Evolutionary conservation across 257 asterid species (phyloP).

Genomic region (Scutellaria galericulata): DNA sequence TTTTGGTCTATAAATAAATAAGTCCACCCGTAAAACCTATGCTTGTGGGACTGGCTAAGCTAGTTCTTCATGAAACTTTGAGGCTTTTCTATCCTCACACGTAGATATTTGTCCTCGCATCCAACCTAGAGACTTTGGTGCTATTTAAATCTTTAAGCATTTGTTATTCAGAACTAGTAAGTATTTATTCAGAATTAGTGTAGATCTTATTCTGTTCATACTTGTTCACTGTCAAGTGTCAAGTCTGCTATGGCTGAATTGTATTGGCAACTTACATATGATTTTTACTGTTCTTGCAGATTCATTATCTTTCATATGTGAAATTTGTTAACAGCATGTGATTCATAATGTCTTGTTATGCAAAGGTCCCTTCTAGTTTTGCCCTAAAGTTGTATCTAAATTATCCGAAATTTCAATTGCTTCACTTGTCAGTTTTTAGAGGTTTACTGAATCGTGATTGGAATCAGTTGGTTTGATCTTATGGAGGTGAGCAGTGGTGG

Average conservation of each 20-base stretch:
- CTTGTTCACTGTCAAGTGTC: conserved; percentile 31
- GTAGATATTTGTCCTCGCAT: conserved; percentile 39
- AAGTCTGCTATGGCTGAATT: conserved; percentile 32
- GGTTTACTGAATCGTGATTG: no score
- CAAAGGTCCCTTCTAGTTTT: background rate
- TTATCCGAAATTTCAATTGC: background rate
- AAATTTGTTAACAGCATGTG: background rate
- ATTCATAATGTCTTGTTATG: background rate
- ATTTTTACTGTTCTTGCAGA: conserved; percentile 15
- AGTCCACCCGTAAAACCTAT: conserved; percentile 30
- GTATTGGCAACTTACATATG: background rate
- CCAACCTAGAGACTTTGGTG: conserved; percentile 35
- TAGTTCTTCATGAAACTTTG: conserved; percentile 38
- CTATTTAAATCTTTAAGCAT: conserved; percentile 36
- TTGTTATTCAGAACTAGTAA: conserved; percentile 29
- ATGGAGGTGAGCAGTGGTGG: no score
- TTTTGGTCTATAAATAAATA: conserved; percentile 60
- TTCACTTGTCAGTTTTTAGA: no score
- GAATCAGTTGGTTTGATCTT: no score
- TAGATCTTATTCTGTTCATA: conserved; percentile 52
- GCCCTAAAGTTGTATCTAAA: background rate
- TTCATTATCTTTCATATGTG: background rate
- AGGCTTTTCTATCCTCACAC: conserved; percentile 46
- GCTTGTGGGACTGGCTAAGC: conserved; percentile 44
- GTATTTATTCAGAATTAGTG: background rate